phyloP scores from a whole-genome alignment of 2,329 filamentous ascomycete species.

The Pseudopithomyces maydicus region DNA sequence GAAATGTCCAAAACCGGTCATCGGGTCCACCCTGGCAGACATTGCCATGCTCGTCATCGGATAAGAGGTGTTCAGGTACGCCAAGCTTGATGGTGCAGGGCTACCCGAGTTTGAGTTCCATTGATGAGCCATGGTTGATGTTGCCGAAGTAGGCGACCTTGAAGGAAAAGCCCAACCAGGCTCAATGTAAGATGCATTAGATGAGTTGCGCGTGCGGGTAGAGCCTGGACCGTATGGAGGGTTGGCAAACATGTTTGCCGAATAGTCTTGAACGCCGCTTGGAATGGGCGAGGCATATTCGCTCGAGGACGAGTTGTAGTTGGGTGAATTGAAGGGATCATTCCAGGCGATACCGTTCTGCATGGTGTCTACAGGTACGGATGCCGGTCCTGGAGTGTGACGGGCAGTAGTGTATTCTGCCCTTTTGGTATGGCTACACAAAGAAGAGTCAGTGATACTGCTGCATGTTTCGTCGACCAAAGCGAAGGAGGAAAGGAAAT shows the following conservation, averaged over 20 bases:
- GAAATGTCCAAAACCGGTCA: conserved; percentile 33
- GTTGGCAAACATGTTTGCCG: conserved; percentile 31
- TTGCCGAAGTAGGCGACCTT: conserved; percentile 40
- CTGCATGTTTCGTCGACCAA: not conserved
- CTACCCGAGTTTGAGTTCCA: conserved; percentile 39
- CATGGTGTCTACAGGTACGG: conserved; percentile 25
- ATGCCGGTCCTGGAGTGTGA: conserved; percentile 19
- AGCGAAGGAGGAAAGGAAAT: conserved; percentile 13
- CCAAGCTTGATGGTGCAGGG: conserved; percentile 25
- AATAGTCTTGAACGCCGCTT: conserved; percentile 26
- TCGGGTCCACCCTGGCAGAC: conserved; percentile 21
- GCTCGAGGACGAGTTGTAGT: conserved; percentile 38
- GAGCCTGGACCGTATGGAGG: conserved; percentile 29
- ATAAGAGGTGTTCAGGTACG: conserved; percentile 32
- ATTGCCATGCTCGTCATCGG: conserved; percentile 29
- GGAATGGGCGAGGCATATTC: conserved; percentile 40
- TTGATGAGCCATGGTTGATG: conserved; percentile 38
- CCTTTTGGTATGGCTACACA: conserved; percentile 23
- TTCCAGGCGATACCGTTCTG: conserved; percentile 25
- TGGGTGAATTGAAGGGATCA: conserved; percentile 36
- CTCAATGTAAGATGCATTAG: conserved; percentile 43
- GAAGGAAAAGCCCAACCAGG: conserved; percentile 35
- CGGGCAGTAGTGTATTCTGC: conserved; percentile 12
- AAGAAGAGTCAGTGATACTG: conserved; percentile 11
- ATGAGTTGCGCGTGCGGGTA: conserved; percentile 42